Percentiles rank a stretch among this genome's conserved stretches.
Conservation (phyloP, 495 filamentous ascomycete species). For the Corynascus novoguineensis region DNA sequence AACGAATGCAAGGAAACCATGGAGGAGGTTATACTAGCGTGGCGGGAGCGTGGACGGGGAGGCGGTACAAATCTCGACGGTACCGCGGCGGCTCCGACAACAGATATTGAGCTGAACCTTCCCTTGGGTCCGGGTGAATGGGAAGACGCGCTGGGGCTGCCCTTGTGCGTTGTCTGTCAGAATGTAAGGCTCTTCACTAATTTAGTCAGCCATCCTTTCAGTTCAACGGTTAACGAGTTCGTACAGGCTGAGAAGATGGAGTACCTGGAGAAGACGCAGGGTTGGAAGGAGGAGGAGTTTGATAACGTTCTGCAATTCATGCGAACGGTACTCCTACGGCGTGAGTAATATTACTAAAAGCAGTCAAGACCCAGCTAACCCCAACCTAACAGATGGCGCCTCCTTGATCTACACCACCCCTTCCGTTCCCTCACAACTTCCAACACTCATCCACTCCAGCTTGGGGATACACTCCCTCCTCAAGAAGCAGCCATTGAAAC, state of each 20-base stretch:
- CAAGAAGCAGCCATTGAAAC: constrained; percentile 75
- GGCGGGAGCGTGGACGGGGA: constrained; percentile 54
- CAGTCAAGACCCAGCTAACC: constrained; percentile 16
- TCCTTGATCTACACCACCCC: constrained; percentile 87
- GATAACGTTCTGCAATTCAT: constrained; percentile 86
- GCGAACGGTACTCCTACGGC: constrained; percentile 78
- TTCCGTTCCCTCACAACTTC: constrained; percentile 70
- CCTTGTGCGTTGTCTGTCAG: constrained; percentile 88
- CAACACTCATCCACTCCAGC: constrained; percentile 77
- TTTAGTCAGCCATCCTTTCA: too few relatives aligned
- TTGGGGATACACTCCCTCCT: constrained; percentile 86
- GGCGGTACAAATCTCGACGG: constrained; percentile 48
- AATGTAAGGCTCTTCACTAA: constrained; percentile 64
- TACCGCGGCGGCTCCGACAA: constrained; percentile 37
- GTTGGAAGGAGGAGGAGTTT: constrained; percentile 92
- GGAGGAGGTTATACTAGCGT: constrained; percentile 70
- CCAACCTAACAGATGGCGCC: constrained; percentile 62
- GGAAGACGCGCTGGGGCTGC: constrained; percentile 85
- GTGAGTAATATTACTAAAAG: constrained; percentile 44
- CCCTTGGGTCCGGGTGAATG: constrained; percentile 88
- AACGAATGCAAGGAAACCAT: constrained; percentile 71
- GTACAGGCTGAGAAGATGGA: constrained; percentile 85
- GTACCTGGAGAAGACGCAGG: constrained; percentile 73
- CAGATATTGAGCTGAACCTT: constrained; percentile 60
- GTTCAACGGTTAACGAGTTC: constrained; percentile 23